Base-by-base conservation (phyloP, 1,284 basidiomycete species). In the Cryptococcus amylolentus region DNA sequence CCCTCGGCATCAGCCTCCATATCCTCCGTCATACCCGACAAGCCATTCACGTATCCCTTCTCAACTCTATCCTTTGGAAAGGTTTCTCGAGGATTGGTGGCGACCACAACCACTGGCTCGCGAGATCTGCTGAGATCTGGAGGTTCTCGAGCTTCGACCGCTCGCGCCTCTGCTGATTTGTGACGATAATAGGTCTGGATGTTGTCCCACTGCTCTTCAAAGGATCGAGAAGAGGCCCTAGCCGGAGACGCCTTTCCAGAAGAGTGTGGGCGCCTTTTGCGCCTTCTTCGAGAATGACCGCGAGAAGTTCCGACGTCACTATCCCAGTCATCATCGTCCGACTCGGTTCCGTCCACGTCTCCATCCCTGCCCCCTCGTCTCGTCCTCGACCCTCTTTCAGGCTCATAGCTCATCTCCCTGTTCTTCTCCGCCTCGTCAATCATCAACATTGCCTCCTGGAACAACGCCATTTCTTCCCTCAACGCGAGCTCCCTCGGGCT, bases 1-100 rank as follows among this genome's bases (percentile, higher is more conserved):
- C 72, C 71, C 5, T 62, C 55, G 0, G 69, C 67, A 55, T 74
- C 69, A 45, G 56, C 60, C 42, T 70, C 68, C 43, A 71, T 58
- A 7, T 63, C 59, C 2, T 57, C 45, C 26, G 66, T 63, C 28
- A 76, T 51, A 1, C 69, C 71, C 23, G 68, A 69, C 16, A 63
- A 60, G 2, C 73, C 73, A 12, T 71, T 54, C 9, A 58, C 54
- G 55, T 73, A 65, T 8, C 44, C 63, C 39, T 53, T 60, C 35
- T 65, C 65, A 18, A 58, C 38, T 28, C 42, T 43, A 52, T 70
- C 68, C 28, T 57, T 55, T 5, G 60, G 49, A n/a, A 47, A 26
- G 14, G 39, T 23, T 18, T 45, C 37, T 23, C 47, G 23, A 13
- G 46, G 54, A 23, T 51, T 44, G 16, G 49, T 26, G 12, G 60